These are phyloP conservation scores for Lipomyces japonicus DNA, from an alignment of 805 yeast species.

Conservation along the genomic window DNA sequence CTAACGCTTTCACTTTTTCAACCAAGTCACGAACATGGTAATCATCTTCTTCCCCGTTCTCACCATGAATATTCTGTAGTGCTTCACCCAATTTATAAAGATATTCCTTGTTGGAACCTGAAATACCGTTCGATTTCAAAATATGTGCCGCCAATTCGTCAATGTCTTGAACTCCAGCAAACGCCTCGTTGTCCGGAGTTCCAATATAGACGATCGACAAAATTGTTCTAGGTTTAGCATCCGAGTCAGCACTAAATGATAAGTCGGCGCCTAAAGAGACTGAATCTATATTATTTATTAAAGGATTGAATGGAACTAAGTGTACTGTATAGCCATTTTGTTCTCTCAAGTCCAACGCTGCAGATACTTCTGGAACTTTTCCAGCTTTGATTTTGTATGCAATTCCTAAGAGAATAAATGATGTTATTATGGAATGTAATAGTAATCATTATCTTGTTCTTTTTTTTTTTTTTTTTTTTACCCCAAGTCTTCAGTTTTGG, in stretches of 20 bases:
- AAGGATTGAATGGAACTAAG: conserved; percentile 58
- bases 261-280: neutral
- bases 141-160: conserved; percentile 60
- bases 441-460: neutral
- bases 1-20: conserved; percentile 10
- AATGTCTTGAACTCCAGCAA: conserved; percentile 74
- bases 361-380: conserved; percentile 56
- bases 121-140: conserved; percentile 60
- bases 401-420: conserved; percentile 63
- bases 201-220: conserved; percentile 73
- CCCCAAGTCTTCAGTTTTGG: conserved; percentile 31
- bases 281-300: conserved; percentile 8
- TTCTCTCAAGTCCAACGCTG: conserved; percentile 75
- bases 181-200: conserved; percentile 72
- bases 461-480: neutral
- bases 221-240: conserved; percentile 35
- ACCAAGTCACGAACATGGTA: conserved; percentile 16
- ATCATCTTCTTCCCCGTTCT: conserved; percentile 8
- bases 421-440: too few species aligned
- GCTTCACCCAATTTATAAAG: conserved; percentile 53
- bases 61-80: conserved; percentile 38
- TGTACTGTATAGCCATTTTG: conserved; percentile 83
- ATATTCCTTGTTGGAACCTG: conserved; percentile 78
- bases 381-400: conserved; percentile 76
- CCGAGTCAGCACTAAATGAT: neutral